phyloP scores from a whole-genome alignment of 345 rosid genomes.

The Turritis glabra region DNA sequence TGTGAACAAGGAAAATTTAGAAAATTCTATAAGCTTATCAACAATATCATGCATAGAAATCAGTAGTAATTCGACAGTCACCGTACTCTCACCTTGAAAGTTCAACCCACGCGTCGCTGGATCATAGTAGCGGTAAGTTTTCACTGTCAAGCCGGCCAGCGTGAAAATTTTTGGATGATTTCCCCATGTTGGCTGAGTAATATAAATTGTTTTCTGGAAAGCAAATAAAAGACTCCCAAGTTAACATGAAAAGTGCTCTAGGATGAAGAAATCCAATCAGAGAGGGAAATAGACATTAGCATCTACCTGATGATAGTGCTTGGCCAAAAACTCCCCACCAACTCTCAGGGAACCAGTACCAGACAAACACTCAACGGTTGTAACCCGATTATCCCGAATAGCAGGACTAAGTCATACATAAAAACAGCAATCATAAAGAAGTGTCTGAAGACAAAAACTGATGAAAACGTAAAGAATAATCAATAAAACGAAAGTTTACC shows the following conservation, averaged over 20 bases:
- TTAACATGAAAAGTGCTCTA: not conserved
- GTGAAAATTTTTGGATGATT: constrained; percentile 76
- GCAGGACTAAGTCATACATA: constrained; percentile 56
- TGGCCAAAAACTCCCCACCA: constrained; percentile 86
- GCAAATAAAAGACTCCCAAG: constrained; percentile 11
- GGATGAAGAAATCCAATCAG: not conserved
- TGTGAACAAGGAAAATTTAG: constrained; percentile 34
- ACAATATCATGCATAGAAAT: not conserved
- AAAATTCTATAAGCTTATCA: not conserved
- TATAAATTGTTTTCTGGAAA: constrained; percentile 64
- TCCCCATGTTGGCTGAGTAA: constrained; percentile 92
- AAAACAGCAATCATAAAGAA: constrained; percentile 8
- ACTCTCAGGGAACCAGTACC: constrained; percentile 92
- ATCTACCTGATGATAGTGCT: constrained; percentile 69
- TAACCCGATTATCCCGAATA: constrained; percentile 66
- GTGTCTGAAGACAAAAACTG: not conserved
- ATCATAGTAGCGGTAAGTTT: constrained; percentile 77
- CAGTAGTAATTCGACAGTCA: not conserved
- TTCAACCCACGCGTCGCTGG: constrained; percentile 77
- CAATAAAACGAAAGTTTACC: constrained; percentile 47
- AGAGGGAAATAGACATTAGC: not conserved
- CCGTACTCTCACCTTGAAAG: constrained; percentile 54
- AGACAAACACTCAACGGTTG: constrained; percentile 87
- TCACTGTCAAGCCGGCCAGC: constrained; percentile 72
- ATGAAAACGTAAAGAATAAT: not conserved